Evolutionary conservation across 2,329 filamentous ascomycete species (phyloP).

Genomic region (Penicillium janthinellum): DNA sequence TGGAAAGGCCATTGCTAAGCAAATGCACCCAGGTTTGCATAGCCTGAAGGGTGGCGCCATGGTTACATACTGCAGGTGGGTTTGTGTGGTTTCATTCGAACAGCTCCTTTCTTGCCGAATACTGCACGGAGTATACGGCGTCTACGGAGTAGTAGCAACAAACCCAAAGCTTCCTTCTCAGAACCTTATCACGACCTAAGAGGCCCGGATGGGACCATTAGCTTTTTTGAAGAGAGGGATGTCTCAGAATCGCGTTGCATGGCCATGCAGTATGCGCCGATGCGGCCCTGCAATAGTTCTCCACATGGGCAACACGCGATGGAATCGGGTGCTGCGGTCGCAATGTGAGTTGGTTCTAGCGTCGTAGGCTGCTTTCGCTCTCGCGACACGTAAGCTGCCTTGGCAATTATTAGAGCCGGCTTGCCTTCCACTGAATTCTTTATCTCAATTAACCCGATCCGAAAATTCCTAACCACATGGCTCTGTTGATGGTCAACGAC

Average conservation of each 20-base stretch:
- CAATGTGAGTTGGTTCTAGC: neutral
- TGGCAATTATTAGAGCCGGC: neutral
- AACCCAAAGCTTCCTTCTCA: no score
- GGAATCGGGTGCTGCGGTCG: neutral
- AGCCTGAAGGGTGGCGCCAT: neutral
- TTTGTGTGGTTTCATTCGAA: neutral
- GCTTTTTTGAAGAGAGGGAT: neutral
- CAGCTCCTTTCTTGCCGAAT: neutral
- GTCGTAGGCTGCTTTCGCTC: neutral
- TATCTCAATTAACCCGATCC: neutral
- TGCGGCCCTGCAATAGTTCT: neutral
- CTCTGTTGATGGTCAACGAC: neutral
- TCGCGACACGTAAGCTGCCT: constrained; percentile 2
- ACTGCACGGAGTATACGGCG: no score
- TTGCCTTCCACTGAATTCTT: neutral
- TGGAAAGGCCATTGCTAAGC: neutral
- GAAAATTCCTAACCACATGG: neutral
- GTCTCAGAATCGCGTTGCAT: neutral
- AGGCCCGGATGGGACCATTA: neutral
- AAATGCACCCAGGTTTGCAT: neutral
- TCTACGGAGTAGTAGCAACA: neutral
- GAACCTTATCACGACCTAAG: neutral
- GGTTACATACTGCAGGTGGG: neutral
- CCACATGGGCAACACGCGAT: constrained; percentile 9
- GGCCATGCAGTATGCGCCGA: neutral